These are phyloP conservation scores for Cutaneotrichosporon sp. DNA, from an alignment of 1,284 basidiomycete genomes.

Conservation along the genomic window DNA sequence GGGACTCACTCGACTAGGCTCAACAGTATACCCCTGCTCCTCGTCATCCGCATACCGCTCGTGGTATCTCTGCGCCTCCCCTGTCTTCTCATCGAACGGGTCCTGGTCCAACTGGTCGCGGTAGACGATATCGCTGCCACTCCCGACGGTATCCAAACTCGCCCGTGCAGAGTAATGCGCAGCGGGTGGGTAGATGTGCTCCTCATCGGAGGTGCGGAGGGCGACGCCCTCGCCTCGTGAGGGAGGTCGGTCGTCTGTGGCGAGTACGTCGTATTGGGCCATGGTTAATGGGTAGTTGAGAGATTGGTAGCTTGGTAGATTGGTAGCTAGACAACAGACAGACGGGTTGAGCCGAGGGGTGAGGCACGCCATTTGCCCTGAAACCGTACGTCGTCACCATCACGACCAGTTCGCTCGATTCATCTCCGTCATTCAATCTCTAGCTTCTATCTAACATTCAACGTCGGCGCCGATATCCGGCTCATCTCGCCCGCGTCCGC, in stretches of 20 bases:
- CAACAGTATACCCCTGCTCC: conserved; percentile 36
- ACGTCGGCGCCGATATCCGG: background rate
- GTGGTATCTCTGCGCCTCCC: conserved; percentile 14
- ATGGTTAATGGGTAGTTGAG: conserved; percentile 7
- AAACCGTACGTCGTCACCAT: background rate
- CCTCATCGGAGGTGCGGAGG: background rate
- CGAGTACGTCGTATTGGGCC: conserved; percentile 20
- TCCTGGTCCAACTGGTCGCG: conserved; percentile 44
- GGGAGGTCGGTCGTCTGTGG: background rate
- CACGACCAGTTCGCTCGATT: background rate
- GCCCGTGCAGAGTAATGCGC: background rate
- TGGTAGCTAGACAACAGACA: background rate
- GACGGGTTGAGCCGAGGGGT: background rate
- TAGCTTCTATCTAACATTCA: background rate
- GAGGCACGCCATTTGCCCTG: background rate
- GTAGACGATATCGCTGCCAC: conserved; percentile 35
- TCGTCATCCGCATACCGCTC: conserved; percentile 19
- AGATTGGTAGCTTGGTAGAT: background rate
- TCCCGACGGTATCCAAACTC: conserved; percentile 19
- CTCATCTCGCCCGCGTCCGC: no score
- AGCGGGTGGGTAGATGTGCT: background rate
- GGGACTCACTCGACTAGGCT: conserved; percentile 28
- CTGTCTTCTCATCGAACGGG: conserved; percentile 46
- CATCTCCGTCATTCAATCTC: background rate
- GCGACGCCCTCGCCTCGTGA: background rate